Conservation (phyloP, 306 rosid genomes). For the Mimosa pudica region DNA sequence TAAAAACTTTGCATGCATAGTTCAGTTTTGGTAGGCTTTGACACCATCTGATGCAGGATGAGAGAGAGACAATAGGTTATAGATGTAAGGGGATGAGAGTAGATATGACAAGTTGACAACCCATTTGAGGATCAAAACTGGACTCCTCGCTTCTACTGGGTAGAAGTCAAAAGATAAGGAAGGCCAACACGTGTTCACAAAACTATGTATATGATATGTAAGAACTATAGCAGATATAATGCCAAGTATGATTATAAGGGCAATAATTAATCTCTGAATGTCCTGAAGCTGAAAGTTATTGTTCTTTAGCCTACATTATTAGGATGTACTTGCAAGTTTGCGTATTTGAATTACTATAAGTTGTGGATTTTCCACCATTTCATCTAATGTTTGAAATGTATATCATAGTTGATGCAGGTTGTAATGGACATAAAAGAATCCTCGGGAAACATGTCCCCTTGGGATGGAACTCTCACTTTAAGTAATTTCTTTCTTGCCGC, state of each 20-base stretch:
- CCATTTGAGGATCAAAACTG: background rate
- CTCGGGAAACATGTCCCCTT: slow-evolving; percentile 31
- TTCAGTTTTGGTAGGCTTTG: background rate
- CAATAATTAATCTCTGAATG: background rate
- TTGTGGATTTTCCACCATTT: background rate
- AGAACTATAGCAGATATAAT: background rate
- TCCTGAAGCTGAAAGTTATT: background rate
- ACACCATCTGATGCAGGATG: background rate
- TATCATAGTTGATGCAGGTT: slow-evolving; percentile 19
- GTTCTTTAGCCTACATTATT: background rate
- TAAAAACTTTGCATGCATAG: background rate
- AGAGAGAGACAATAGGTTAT: background rate
- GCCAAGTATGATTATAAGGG: background rate
- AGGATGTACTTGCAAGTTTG: background rate
- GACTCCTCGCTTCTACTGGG: background rate
- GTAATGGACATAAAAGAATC: slow-evolving; percentile 34
- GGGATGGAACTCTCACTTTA: slow-evolving; percentile 68
- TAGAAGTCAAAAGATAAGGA: background rate
- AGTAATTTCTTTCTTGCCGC: slow-evolving; percentile 62
- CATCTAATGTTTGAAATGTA: background rate
- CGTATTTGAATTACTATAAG: background rate
- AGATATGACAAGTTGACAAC: background rate
- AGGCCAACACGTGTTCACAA: background rate
- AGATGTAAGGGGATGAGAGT: background rate
- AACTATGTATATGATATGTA: background rate